Percentiles rank a stretch among this genome's conserved stretches.
phyloP scores from a whole-genome alignment of 2,329 filamentous ascomycete species.

The Alternaria brassicae region DNA sequence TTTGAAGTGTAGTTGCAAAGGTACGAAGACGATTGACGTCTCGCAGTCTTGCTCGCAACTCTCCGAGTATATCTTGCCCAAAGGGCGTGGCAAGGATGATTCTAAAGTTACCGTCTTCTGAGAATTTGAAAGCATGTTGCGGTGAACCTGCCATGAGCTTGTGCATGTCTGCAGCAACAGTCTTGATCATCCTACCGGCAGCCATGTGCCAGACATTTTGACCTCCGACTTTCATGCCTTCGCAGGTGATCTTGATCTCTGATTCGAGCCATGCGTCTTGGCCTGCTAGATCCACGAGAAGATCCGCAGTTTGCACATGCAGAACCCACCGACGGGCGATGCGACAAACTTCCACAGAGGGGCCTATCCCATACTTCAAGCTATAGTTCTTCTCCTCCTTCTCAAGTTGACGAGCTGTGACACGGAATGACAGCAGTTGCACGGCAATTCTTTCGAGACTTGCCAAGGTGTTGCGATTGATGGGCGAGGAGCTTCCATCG shows the following conservation, averaged over 20 bases:
- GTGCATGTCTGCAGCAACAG: slow-evolving; percentile 45
- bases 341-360: slow-evolving; percentile 3
- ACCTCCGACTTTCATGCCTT: slow-evolving; percentile 37
- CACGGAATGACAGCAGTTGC: slow-evolving; percentile 40
- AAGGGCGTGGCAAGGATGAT: slow-evolving; percentile 66
- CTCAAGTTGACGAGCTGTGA: slow-evolving; percentile 35
- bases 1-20: slow-evolving; percentile 71
- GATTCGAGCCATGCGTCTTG: slow-evolving; percentile 41
- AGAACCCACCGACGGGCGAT: slow-evolving; percentile 39
- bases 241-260: slow-evolving; percentile 40
- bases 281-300: slow-evolving; percentile 29
- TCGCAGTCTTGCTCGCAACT: slow-evolving; percentile 67
- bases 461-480: slow-evolving; percentile 38
- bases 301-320: slow-evolving; percentile 37
- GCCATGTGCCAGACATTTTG: slow-evolving; percentile 52
- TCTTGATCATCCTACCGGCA: slow-evolving; percentile 48
- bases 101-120: slow-evolving; percentile 67
- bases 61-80: slow-evolving; percentile 65
- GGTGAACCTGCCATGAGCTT: slow-evolving; percentile 54
- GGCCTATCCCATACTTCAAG: slow-evolving; percentile 28
- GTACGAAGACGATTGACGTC: slow-evolving; percentile 74
- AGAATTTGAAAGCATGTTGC: slow-evolving; percentile 69
- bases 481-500: slow-evolving; percentile 24
- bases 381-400: slow-evolving; percentile 31
- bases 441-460: slow-evolving; percentile 52